phyloP scores from a whole-genome alignment of 2,329 filamentous ascomycete genomes.

The Fusarium coicis region DNA sequence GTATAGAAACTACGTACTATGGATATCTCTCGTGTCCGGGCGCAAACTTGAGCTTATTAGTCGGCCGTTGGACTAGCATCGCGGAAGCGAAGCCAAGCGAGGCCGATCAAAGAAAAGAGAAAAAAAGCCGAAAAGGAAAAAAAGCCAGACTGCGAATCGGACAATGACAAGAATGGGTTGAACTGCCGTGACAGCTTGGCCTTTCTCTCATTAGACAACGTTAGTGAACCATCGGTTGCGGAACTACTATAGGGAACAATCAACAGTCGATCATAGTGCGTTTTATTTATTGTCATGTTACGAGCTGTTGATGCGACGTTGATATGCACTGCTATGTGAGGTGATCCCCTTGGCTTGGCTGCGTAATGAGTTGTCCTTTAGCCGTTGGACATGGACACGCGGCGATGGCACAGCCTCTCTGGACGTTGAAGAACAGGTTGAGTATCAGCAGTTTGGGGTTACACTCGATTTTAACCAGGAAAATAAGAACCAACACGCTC shows the following conservation, averaged over 20 bases:
- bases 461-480: slow-evolving; percentile 8
- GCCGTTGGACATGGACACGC: slow-evolving; percentile 34
- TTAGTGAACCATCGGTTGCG: background rate
- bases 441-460: slow-evolving; percentile 7
- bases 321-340: slow-evolving; percentile 24
- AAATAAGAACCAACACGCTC: slow-evolving; percentile 8
- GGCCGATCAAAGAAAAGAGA: slow-evolving; percentile 3
- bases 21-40: slow-evolving; percentile 13
- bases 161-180: slow-evolving; percentile 2
- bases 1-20: slow-evolving; percentile 4
- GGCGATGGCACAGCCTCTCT: slow-evolving; percentile 23
- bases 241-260: slow-evolving; percentile 22
- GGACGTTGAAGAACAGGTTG: background rate
- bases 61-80: slow-evolving; percentile 15
- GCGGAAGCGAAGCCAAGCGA: slow-evolving; percentile 19
- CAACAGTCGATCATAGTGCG: slow-evolving; percentile 19
- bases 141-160: slow-evolving; percentile 1
- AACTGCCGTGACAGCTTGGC: slow-evolving; percentile 13
- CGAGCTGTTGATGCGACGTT: slow-evolving; percentile 16
- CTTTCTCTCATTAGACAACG: background rate
- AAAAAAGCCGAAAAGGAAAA: background rate
- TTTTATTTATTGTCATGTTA: slow-evolving; percentile 16
- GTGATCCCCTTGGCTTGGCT: slow-evolving; percentile 16
- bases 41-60: slow-evolving; percentile 34
- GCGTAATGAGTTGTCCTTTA: slow-evolving; percentile 17